Conservation (phyloP, 805 yeast species). For the Kodamaea fukazawae region DNA sequence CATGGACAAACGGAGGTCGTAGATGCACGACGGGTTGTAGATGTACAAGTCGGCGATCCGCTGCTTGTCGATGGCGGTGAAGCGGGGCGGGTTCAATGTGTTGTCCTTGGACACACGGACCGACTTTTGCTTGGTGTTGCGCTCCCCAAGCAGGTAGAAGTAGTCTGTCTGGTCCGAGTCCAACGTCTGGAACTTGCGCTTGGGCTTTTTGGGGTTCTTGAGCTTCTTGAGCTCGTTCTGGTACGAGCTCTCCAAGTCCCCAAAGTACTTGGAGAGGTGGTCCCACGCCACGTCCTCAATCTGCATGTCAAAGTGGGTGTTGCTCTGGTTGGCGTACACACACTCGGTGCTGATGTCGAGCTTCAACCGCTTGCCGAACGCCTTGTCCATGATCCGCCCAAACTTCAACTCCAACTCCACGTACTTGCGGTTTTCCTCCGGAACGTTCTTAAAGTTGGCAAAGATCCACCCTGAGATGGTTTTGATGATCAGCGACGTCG, state of each 20-base stretch:
- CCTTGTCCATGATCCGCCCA: constrained; percentile 67
- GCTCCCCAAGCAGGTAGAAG: constrained; percentile 57
- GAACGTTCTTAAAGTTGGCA: constrained; percentile 69
- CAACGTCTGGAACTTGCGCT: constrained; percentile 54
- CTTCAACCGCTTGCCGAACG: constrained; percentile 57
- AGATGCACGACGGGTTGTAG: constrained; percentile 71
- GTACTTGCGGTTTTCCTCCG: constrained; percentile 48
- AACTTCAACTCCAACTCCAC: constrained; percentile 74
- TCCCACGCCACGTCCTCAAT: constrained; percentile 61
- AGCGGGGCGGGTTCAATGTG: constrained; percentile 58
- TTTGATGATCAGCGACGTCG: constrained; percentile 77
- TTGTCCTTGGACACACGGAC: constrained; percentile 67
- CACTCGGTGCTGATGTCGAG: constrained; percentile 71
- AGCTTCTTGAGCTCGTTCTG: constrained; percentile 38
- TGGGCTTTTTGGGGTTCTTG: constrained; percentile 24
- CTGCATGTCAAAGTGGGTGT: constrained; percentile 61
- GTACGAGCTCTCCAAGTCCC: constrained; percentile 49
- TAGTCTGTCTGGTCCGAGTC: constrained; percentile 64
- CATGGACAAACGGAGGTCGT: constrained; percentile 74
- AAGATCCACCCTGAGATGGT: constrained; percentile 87
- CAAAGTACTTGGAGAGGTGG: constrained; percentile 53
- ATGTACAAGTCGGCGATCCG: constrained; percentile 71
- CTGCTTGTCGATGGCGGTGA: constrained; percentile 69
- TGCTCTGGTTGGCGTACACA: constrained; percentile 53
- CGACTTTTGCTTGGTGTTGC: constrained; percentile 63